Evolutionary conservation across 2,329 filamentous ascomycete species (phyloP).

Genomic region (Dothiorella sarmentorum): DNA sequence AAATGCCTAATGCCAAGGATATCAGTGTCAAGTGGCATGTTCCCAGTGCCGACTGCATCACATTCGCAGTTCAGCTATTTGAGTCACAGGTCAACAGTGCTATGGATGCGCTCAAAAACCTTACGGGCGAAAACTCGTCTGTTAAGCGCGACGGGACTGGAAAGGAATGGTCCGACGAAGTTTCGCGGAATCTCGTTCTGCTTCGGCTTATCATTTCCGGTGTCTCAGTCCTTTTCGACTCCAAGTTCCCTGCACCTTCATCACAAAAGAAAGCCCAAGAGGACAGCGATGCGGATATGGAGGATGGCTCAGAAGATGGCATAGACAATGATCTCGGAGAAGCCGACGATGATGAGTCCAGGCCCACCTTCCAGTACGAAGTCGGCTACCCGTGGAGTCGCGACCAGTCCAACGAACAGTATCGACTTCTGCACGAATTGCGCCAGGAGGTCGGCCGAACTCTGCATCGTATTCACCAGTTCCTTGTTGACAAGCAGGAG

Average conservation of each 20-base stretch:
- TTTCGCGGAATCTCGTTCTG: slow-evolving; percentile 83
- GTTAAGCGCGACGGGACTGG: slow-evolving; percentile 92
- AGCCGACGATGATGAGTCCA: slow-evolving; percentile 75
- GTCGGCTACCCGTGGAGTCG: slow-evolving; percentile 76
- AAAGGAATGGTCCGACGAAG: slow-evolving; percentile 98
- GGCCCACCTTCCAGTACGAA: slow-evolving; percentile 82
- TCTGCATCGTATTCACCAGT: slow-evolving; percentile 78
- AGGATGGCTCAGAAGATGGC: slow-evolving; percentile 44
- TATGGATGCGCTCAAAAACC: slow-evolving; percentile 66
- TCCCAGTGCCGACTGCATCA: slow-evolving; percentile 72
- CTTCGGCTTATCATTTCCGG: slow-evolving; percentile 87
- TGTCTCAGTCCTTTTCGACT: slow-evolving; percentile 84
- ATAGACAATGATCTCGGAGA: slow-evolving; percentile 55
- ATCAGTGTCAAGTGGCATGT: slow-evolving; percentile 90
- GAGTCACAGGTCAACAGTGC: slow-evolving; percentile 77
- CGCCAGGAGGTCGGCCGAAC: slow-evolving; percentile 77
- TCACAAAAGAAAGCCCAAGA: slow-evolving; percentile 32
- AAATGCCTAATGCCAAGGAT: slow-evolving; percentile 67
- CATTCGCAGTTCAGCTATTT: slow-evolving; percentile 87
- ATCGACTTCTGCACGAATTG: slow-evolving; percentile 73
- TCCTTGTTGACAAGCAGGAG: slow-evolving; percentile 79
- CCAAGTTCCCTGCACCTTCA: slow-evolving; percentile 43
- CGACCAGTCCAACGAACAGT: slow-evolving; percentile 55
- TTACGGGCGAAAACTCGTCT: slow-evolving; percentile 77
- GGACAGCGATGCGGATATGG: slow-evolving; percentile 40